phyloP scores from a whole-genome alignment of 257 asterid species.

The Datura wrightii region DNA sequence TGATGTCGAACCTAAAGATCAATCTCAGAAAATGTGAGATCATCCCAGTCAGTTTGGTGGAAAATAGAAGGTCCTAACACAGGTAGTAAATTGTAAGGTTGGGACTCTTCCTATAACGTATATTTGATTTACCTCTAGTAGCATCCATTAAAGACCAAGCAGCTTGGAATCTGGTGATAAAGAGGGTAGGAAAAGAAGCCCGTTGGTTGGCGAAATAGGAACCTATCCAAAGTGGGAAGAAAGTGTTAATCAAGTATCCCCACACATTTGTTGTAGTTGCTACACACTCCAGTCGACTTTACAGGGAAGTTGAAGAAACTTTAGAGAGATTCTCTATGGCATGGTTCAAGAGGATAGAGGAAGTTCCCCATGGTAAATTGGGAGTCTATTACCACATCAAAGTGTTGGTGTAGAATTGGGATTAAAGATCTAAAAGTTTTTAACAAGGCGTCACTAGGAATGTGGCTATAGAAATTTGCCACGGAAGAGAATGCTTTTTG shows the following conservation, averaged over 20 bases:
- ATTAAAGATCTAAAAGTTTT: neutral
- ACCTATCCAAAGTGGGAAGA: neutral
- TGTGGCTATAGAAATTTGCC: neutral
- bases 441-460: neutral
- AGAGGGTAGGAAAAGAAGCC: neutral
- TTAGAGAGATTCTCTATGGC: neutral
- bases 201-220: neutral
- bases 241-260: neutral
- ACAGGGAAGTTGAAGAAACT: neutral
- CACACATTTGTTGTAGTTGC: neutral
- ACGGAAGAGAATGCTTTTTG: neutral
- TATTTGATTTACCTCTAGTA: neutral
- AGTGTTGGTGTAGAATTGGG: neutral
- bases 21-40: neutral
- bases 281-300: neutral
- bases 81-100: neutral
- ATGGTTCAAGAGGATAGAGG: neutral
- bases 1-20: neutral
- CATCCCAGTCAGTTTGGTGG: neutral
- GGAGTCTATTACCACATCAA: neutral
- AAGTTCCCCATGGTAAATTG: neutral
- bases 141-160: neutral
- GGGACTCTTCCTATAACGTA: neutral
- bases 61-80: neutral
- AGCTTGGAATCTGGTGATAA: neutral